These are phyloP conservation scores for Cutaneotrichosporon sp. DNA, from an alignment of 1,284 basidiomycete species.

Conservation along the genomic window DNA sequence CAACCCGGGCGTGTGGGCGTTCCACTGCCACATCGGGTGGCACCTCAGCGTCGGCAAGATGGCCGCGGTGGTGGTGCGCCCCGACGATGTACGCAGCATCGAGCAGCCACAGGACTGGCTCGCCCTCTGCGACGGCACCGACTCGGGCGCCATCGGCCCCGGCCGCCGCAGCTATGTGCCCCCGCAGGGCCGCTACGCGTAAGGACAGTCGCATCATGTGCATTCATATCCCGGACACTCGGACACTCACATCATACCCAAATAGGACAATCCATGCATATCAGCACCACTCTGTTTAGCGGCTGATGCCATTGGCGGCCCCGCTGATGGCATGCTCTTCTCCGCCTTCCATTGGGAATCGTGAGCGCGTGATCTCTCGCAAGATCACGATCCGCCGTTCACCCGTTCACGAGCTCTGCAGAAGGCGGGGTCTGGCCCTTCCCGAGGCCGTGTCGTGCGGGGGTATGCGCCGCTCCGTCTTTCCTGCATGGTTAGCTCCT, in stretches of 20 bases:
- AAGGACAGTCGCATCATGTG: background rate
- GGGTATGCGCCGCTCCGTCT: no score
- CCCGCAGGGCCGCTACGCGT: background rate
- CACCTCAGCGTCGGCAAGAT: conserved; percentile 23
- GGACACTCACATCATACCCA: no score
- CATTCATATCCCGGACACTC: background rate
- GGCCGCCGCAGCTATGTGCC: conserved; percentile 3
- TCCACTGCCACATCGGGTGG: conserved; percentile 41
- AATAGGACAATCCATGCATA: background rate
- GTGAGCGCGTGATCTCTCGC: no score
- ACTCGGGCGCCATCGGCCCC: conserved; percentile 21
- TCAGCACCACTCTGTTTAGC: background rate
- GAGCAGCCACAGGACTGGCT: conserved; percentile 21
- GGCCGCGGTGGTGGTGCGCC: conserved; percentile 26
- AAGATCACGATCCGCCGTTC: no score
- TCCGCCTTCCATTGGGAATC: no score
- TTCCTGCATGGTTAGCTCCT: no score
- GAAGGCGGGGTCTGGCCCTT: no score
- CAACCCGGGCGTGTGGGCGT: conserved; percentile 30
- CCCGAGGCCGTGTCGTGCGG: no score
- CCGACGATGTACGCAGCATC: conserved; percentile 16
- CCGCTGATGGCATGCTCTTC: no score
- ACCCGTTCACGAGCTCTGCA: no score
- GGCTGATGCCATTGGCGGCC: no score
- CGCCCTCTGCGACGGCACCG: conserved; percentile 19